Conservation (phyloP, 202 grass and related monocot species). For the Alloteropsis angusta region DNA sequence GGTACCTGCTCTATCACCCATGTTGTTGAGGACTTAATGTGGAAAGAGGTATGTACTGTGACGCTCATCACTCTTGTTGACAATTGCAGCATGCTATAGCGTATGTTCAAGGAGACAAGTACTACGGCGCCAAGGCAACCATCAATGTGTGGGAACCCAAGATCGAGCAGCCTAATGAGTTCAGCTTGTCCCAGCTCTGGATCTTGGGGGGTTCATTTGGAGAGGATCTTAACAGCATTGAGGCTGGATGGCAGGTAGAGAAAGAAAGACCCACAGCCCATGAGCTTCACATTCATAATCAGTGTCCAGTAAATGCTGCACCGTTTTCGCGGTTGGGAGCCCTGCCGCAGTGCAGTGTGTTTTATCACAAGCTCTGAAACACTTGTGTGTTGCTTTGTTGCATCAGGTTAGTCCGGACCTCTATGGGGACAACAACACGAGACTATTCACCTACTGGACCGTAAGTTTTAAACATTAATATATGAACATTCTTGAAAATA, state of each 20-base stretch:
- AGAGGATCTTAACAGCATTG: slow-evolving; percentile 94
- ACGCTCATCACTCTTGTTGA: slow-evolving; percentile 8
- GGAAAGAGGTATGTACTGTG: neutral
- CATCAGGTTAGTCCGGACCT: slow-evolving; percentile 95
- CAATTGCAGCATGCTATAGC: slow-evolving; percentile 83
- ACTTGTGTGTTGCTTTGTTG: slow-evolving; percentile 6
- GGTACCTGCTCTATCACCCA: slow-evolving; percentile 26
- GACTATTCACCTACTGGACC: slow-evolving; percentile 97
- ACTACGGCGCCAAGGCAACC: slow-evolving; percentile 91
- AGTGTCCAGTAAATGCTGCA: slow-evolving; percentile 32
- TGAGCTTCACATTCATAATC: neutral
- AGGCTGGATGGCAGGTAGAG: slow-evolving; percentile 95
- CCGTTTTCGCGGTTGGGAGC: slow-evolving; percentile 22
- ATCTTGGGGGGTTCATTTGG: slow-evolving; percentile 89
- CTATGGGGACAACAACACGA: slow-evolving; percentile 91
- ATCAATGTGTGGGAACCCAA: slow-evolving; percentile 96
- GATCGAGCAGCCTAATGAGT: slow-evolving; percentile 91
- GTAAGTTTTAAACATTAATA: slow-evolving; percentile 28
- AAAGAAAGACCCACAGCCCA: slow-evolving; percentile 5
- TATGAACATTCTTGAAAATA: neutral
- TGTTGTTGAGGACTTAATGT: neutral
- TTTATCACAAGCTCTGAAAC: slow-evolving; percentile 38
- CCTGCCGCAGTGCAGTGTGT: neutral
- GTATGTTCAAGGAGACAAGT: slow-evolving; percentile 89
- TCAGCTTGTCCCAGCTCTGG: slow-evolving; percentile 96